phyloP scores from a whole-genome alignment of 1,284 basidiomycete genomes.

The Moesziomyces antarcticus region DNA sequence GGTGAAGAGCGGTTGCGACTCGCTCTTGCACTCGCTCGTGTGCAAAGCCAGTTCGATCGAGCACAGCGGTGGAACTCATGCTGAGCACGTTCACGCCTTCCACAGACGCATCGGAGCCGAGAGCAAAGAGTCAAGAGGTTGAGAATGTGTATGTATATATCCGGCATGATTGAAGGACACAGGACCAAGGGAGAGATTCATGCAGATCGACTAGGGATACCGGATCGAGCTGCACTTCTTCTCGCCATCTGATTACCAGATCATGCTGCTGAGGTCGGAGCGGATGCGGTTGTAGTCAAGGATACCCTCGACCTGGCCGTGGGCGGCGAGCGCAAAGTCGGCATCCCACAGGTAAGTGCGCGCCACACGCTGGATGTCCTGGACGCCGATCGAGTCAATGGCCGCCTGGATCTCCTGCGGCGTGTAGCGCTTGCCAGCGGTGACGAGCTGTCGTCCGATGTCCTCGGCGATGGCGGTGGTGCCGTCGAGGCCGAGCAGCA shows the following conservation, averaged over 20 bases:
- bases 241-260: conserved; percentile 57
- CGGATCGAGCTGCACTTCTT: not conserved
- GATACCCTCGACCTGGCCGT: conserved; percentile 76
- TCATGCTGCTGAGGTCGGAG: conserved; percentile 66
- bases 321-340: conserved; percentile 71
- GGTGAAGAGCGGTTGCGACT: no score
- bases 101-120: not conserved
- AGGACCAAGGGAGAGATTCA: not conserved
- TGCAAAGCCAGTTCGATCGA: no score
- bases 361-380: conserved; percentile 94
- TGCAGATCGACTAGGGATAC: not conserved
- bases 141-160: not conserved
- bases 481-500: conserved; percentile 90
- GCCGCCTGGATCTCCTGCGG: conserved; percentile 94
- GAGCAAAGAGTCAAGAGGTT: not conserved
- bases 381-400: conserved; percentile 85
- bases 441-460: conserved; percentile 95
- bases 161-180: not conserved
- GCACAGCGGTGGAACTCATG: no score
- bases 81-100: no score
- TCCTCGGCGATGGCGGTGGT: conserved; percentile 97
- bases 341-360: conserved; percentile 97
- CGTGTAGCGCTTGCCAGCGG: conserved; percentile 80
- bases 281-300: conserved; percentile 70
- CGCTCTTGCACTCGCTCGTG: no score